Conservation (phyloP, 2,329 filamentous ascomycete genomes). For the Arachnomyces sp. region DNA sequence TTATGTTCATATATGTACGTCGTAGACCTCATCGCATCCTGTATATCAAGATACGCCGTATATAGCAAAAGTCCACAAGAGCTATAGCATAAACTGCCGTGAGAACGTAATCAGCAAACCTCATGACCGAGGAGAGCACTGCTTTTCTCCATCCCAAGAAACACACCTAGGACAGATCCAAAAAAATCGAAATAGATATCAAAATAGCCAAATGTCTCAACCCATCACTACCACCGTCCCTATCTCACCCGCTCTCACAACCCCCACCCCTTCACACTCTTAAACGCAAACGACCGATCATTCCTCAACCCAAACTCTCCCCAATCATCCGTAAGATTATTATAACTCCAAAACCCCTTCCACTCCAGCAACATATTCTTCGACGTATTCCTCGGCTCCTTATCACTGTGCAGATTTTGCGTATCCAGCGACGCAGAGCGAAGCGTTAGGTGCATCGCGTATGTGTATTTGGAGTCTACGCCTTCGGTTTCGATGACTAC, state of each 20-base stretch:
- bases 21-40: too few species aligned
- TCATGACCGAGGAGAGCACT: too few species aligned
- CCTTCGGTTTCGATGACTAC: conserved; percentile 82
- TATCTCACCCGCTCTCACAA: conserved; percentile 17
- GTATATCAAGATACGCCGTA: too few species aligned
- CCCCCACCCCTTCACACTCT: conserved; percentile 53
- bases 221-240: too few species aligned
- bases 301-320: conserved; percentile 64
- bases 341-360: conserved; percentile 88
- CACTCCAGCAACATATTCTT: conserved; percentile 82
- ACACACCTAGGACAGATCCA: too few species aligned
- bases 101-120: too few species aligned
- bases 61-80: too few species aligned
- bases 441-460: conserved; percentile 69
- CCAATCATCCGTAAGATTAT: conserved; percentile 83
- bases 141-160: too few species aligned
- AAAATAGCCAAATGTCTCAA: too few species aligned
- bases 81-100: too few species aligned
- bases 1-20: too few species aligned
- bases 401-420: conserved; percentile 32
- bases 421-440: conserved; percentile 44
- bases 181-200: too few species aligned
- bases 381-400: conserved; percentile 33
- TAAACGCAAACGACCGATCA: conserved; percentile 54
- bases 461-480: conserved; percentile 67